phyloP scores from a whole-genome alignment of 2,329 filamentous ascomycete genomes.

The Ramularia endophylla region DNA sequence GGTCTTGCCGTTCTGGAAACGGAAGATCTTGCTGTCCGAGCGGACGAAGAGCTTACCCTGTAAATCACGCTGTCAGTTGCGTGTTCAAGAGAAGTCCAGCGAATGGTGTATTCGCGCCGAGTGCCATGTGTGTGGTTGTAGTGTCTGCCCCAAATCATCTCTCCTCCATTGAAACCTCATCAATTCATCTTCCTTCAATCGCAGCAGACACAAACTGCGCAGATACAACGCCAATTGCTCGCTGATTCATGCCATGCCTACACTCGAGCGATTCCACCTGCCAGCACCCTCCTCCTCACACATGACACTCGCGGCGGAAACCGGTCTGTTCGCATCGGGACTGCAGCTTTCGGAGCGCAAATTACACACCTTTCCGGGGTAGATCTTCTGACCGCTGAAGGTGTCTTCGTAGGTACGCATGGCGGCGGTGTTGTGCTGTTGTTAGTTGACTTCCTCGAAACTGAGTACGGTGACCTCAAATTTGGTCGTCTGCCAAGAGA shows the following conservation, averaged over 20 bases:
- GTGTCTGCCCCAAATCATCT: conserved; percentile 1
- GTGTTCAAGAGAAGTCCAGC: not conserved
- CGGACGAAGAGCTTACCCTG: conserved; percentile 99
- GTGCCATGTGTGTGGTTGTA: conserved; percentile 2
- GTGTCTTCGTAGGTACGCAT: conserved; percentile 75
- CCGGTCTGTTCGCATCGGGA: not conserved
- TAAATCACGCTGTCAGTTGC: conserved; percentile 15
- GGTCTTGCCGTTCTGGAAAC: conserved; percentile 99
- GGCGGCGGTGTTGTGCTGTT: conserved; percentile 40
- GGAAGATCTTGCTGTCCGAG: conserved; percentile 99
- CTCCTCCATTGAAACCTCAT: not conserved
- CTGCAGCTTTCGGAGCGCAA: too few relatives aligned
- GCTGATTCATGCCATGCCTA: not conserved
- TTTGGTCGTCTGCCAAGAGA: too few relatives aligned
- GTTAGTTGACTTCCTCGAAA: not conserved
- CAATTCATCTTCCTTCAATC: not conserved
- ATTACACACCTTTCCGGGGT: conserved; percentile 64
- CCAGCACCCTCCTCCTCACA: conserved; percentile 1
- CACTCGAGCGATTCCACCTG: not conserved
- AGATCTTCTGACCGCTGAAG: conserved; percentile 73
- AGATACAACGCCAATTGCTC: not conserved
- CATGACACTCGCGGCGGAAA: conserved; percentile 1
- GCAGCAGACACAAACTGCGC: not conserved
- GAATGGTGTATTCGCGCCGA: not conserved
- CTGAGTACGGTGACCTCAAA: too few relatives aligned